Conservation (phyloP, 2,329 filamentous ascomycete species). For the Rutstroemia sp. region DNA sequence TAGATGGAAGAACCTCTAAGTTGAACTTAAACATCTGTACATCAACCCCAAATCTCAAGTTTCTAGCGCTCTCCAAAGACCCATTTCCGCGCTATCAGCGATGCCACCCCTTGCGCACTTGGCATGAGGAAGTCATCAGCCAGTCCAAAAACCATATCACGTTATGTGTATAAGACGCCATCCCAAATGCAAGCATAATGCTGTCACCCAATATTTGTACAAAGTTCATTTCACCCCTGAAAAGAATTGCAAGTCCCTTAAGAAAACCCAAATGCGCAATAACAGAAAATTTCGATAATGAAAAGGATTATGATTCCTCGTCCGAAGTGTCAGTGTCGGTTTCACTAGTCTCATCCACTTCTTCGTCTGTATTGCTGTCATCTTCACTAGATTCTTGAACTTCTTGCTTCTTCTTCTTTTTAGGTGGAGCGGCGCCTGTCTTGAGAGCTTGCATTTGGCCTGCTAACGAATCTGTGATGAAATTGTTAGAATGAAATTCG, state of each 20-base stretch:
- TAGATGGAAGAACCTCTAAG: too few relatives aligned
- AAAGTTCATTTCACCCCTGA: not conserved
- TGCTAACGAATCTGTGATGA: slow-evolving; percentile 66
- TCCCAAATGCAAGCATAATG: slow-evolving; percentile 3
- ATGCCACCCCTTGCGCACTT: too few relatives aligned
- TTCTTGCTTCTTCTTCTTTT: slow-evolving; percentile 53
- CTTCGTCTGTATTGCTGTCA: slow-evolving; percentile 76
- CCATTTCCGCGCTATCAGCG: too few relatives aligned
- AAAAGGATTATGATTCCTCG: slow-evolving; percentile 22
- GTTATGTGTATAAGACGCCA: slow-evolving; percentile 8
- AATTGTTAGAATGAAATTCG: not conserved
- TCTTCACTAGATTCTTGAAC: slow-evolving; percentile 58
- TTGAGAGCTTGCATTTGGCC: slow-evolving; percentile 87
- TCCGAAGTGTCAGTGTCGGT: slow-evolving; percentile 51
- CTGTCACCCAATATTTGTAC: slow-evolving; percentile 4
- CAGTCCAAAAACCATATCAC: slow-evolving; percentile 4
- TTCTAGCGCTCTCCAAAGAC: too few relatives aligned
- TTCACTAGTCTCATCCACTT: slow-evolving; percentile 52
- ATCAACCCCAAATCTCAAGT: too few relatives aligned
- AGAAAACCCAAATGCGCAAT: not conserved
- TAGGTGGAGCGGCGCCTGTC: slow-evolving; percentile 51
- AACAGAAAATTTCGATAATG: not conserved
- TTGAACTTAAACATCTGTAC: too few relatives aligned
- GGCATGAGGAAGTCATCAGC: not conserved
- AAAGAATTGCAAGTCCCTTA: slow-evolving; percentile 5